phyloP scores from a whole-genome alignment of 2,329 filamentous ascomycete species.

The Pseudogymnoascus sp. region DNA sequence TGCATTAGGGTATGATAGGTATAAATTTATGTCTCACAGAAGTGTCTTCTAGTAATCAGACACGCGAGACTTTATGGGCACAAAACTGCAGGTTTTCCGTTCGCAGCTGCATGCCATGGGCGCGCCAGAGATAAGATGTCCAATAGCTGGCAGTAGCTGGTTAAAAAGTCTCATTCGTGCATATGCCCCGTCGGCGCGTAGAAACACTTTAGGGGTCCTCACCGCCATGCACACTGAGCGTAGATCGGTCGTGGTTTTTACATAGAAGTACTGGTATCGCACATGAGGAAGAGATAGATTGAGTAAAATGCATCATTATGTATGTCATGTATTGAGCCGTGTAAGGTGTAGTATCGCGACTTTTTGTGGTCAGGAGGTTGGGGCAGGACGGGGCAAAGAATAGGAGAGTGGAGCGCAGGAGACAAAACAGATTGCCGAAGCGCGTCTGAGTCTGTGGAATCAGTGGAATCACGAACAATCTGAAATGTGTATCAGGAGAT shows the following conservation, averaged over 20 bases:
- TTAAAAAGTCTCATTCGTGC: background rate
- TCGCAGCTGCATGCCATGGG: background rate
- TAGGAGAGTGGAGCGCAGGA: background rate
- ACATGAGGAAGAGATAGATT: background rate
- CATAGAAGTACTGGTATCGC: background rate
- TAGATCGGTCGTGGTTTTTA: background rate
- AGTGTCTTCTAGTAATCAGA: constrained; percentile 7
- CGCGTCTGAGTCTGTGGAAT: constrained; percentile 3
- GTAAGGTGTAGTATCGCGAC: background rate
- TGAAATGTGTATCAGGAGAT: background rate
- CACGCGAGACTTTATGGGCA: background rate
- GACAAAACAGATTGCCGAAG: background rate
- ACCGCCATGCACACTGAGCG: background rate
- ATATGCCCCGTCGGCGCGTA: constrained; percentile 1
- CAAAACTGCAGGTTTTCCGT: background rate
- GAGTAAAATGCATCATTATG: background rate
- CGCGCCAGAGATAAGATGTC: background rate
- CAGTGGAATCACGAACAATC: constrained; percentile 1
- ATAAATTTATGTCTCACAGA: background rate
- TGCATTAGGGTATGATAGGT: background rate
- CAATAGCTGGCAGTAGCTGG: background rate
- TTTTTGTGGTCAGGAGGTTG: background rate
- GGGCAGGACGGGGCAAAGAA: background rate
- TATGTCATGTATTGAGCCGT: background rate
- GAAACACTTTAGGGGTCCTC: constrained; percentile 7